phyloP scores from a whole-genome alignment of 495 filamentous ascomycete genomes.

The Penicillium odoratum region DNA sequence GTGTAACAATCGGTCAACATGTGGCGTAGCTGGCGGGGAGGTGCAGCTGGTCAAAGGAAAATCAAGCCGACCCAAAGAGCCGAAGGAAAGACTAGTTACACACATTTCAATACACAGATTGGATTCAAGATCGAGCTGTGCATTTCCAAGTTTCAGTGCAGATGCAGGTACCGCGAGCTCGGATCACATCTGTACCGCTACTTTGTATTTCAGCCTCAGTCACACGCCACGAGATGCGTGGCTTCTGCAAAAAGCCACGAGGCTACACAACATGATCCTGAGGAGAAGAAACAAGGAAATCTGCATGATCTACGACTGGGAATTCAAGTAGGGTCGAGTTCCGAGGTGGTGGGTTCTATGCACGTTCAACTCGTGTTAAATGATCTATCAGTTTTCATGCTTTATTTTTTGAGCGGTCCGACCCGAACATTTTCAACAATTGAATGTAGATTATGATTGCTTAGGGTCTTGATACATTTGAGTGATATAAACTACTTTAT shows the following conservation, averaged over 20 bases:
- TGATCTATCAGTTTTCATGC: neutral
- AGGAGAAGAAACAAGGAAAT: neutral
- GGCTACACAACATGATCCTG: conserved; percentile 16
- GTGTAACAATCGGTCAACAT: conserved; percentile 2
- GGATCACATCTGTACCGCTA: conserved; percentile 1
- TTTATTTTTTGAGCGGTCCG: neutral
- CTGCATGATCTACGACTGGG: neutral
- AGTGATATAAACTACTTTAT: neutral
- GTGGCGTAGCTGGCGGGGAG: conserved; percentile 15
- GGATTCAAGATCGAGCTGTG: conserved; percentile 12
- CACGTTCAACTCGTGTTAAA: neutral
- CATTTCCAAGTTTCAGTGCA: conserved; percentile 8
- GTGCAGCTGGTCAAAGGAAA: neutral
- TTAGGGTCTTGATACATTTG: neutral
- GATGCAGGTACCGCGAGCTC: conserved; percentile 24
- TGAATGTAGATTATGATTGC: neutral
- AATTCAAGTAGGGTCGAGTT: neutral
- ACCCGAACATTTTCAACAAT: neutral
- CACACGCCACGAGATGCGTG: conserved; percentile 9
- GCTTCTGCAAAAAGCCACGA: conserved; percentile 10
- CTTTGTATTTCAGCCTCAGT: conserved; percentile 19
- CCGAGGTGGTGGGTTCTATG: neutral
- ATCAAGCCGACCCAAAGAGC: neutral
- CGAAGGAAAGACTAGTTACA: conserved; percentile 7
- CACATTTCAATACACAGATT: conserved; percentile 13